Percentiles rank a stretch among this genome's conserved stretches.
Conservation (phyloP, 805 yeast genomes). For the Tetrapisispora namnaoensis region DNA sequence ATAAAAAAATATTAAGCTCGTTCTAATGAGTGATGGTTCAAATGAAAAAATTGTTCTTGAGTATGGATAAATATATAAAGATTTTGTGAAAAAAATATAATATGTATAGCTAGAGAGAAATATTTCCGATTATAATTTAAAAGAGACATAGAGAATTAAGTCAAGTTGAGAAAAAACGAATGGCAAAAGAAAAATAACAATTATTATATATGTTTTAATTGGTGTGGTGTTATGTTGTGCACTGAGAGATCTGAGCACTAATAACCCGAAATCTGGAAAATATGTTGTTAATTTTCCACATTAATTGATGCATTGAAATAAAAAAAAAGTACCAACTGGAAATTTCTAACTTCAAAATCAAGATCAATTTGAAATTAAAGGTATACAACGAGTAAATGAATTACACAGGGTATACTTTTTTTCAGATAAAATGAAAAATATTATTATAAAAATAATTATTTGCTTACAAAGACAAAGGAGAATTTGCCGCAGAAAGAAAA, state of each 20-base stretch:
- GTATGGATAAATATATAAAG: too few species aligned
- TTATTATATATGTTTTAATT: background rate
- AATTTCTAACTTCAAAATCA: too few species aligned
- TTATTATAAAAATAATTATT: too few species aligned
- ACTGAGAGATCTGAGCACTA: background rate
- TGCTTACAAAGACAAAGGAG: background rate
- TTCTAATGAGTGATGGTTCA: too few species aligned
- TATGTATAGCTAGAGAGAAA: too few species aligned
- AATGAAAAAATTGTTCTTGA: too few species aligned
- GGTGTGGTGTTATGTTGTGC: background rate
- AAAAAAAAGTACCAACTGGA: background rate
- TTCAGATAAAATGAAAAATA: too few species aligned
- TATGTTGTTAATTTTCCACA: too few species aligned
- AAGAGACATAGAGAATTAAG: background rate
- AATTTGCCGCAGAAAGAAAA: background rate
- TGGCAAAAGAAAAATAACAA: background rate
- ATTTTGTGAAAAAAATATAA: too few species aligned
- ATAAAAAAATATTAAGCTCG: too few species aligned
- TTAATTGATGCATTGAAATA: background rate
- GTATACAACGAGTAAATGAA: too few species aligned
- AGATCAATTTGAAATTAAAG: background rate
- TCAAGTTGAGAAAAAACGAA: background rate
- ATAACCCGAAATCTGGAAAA: background rate
- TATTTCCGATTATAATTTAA: too few species aligned
- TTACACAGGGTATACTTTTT: background rate